phyloP scores from a whole-genome alignment of 495 filamentous ascomycete species.

The Chlorociboria aeruginascens region DNA sequence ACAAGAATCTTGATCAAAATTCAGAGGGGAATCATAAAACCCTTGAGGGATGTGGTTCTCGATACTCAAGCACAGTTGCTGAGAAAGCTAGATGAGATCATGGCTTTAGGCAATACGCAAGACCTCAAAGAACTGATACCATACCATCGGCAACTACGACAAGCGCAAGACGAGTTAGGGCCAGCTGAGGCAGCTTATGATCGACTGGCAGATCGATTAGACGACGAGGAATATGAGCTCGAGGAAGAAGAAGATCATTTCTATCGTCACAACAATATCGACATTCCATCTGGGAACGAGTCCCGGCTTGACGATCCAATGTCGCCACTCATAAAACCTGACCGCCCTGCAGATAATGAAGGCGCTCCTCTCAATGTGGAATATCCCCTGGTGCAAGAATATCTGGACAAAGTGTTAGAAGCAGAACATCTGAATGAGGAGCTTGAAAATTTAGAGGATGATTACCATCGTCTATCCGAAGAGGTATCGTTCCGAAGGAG shows the following conservation, averaged over 20 bases:
- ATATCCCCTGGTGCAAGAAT: conserved; percentile 4
- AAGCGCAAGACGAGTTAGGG: conserved; percentile 10
- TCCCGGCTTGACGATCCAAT: conserved; percentile 4
- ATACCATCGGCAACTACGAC: conserved; percentile 4
- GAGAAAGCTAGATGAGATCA: conserved; percentile 1
- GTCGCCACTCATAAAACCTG: conserved; percentile 4
- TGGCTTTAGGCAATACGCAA: conserved; percentile 1
- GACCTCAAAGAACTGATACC: neutral
- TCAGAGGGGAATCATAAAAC: neutral
- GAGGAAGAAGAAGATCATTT: conserved; percentile 16
- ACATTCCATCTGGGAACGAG: neutral
- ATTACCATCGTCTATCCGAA: conserved; percentile 6
- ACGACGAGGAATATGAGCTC: conserved; percentile 11
- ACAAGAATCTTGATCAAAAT: conserved; percentile 5
- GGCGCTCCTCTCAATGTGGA: neutral
- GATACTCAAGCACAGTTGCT: conserved; percentile 4
- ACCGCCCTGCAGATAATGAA: conserved; percentile 4
- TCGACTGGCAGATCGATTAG: conserved; percentile 6
- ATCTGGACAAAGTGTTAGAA: conserved; percentile 5
- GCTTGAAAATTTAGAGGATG: conserved; percentile 10
- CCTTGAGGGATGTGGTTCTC: conserved; percentile 1
- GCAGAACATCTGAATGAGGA: conserved; percentile 6
- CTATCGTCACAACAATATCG: conserved; percentile 5
- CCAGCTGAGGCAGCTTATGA: conserved; percentile 13
- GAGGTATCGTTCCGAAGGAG: conserved; percentile 4